phyloP scores from a whole-genome alignment of 2,329 filamentous ascomycete species.

The Sporothrix phasma region DNA sequence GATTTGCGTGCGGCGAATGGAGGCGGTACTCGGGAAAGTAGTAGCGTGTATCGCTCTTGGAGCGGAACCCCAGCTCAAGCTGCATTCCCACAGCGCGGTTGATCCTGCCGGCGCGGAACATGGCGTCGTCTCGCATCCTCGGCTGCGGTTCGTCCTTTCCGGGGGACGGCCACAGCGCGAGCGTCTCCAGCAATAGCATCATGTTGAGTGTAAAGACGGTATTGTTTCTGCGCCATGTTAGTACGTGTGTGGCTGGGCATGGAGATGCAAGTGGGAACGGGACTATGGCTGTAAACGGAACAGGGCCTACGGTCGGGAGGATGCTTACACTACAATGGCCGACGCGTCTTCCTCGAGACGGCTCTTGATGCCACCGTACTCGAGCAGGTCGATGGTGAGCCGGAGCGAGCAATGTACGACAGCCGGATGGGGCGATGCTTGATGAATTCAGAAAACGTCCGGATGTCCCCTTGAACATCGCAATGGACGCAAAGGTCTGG shows the following conservation, averaged over 20 bases:
- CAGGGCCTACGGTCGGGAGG: too few species aligned
- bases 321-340: background rate
- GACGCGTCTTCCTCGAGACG: background rate
- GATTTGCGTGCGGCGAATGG: background rate
- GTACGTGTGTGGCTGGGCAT: too few species aligned
- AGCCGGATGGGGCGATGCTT: background rate
- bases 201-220: background rate
- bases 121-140: background rate
- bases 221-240: background rate
- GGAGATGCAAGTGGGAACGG: too few species aligned
- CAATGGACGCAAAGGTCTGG: background rate
- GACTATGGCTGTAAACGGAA: background rate
- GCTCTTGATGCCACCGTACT: background rate
- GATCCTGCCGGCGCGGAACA: background rate
- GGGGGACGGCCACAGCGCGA: background rate
- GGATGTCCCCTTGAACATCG: background rate
- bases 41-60: background rate
- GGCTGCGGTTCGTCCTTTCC: background rate
- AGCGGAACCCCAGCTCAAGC: background rate
- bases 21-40: background rate
- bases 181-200: background rate
- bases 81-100: background rate
- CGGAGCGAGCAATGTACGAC: background rate
- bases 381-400: background rate
- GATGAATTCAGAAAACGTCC: background rate